phyloP scores from a whole-genome alignment of 1,139 yeast species.

The Diutina sp. region DNA sequence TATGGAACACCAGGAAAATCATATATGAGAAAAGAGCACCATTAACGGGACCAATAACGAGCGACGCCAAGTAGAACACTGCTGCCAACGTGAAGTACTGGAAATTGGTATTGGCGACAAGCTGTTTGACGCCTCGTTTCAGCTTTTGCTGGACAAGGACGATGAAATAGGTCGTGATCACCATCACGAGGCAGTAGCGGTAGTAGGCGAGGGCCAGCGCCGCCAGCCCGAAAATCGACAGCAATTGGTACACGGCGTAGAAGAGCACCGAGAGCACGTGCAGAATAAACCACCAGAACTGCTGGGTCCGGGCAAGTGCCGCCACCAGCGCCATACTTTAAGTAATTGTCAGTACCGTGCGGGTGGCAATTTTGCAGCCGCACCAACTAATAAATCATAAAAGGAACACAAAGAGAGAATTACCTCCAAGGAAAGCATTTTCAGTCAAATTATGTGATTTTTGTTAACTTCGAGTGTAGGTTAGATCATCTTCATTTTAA shows the following conservation, averaged over 20 bases:
- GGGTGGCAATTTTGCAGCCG: not conserved
- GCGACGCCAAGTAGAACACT: not conserved
- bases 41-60: not conserved
- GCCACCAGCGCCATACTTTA: not conserved
- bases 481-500: no score
- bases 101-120: not conserved
- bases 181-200: not conserved
- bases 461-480: no score
- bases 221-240: not conserved
- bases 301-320: not conserved
- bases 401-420: not conserved
- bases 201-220: not conserved
- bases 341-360: not conserved
- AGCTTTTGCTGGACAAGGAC: not conserved
- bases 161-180: not conserved
- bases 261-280: not conserved
- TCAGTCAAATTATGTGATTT: not conserved
- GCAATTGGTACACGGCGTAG: not conserved
- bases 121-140: not conserved
- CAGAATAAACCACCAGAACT: constrained; percentile 2
- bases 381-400: not conserved
- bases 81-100: not conserved
- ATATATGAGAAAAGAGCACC: not conserved
- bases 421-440: not conserved
- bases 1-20: constrained; percentile 1